Conservation (phyloP, 75 land plant species). For the Chamaecyparis obtusa region DNA sequence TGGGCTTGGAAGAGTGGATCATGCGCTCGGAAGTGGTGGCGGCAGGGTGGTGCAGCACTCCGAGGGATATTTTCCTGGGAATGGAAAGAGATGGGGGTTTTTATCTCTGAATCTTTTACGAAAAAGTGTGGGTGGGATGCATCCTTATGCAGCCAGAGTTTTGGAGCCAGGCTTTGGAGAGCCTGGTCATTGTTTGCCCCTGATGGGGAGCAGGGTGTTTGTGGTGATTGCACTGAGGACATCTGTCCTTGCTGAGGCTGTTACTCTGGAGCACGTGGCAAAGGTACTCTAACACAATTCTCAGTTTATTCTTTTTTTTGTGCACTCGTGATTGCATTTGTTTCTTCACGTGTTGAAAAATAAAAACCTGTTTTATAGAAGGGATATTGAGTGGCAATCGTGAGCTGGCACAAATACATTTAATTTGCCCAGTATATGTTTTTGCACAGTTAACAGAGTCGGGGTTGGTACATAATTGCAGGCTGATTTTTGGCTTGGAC, state of each 20-base stretch:
- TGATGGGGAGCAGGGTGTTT: conserved; percentile 81
- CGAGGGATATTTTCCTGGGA: conserved; percentile 42
- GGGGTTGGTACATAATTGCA: too few species aligned
- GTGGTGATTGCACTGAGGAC: conserved; percentile 78
- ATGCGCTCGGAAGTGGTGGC: conserved; percentile 84
- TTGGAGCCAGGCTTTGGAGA: conserved; percentile 97
- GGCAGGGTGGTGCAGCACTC: conserved; percentile 85
- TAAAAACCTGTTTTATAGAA: background rate
- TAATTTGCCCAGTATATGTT: too few species aligned
- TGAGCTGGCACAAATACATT: too few species aligned
- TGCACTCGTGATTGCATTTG: background rate
- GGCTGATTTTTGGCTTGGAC: too few species aligned
- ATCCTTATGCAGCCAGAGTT: conserved; percentile 58
- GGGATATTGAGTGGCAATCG: background rate
- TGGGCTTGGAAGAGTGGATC: conserved; percentile 90
- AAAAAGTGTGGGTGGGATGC: conserved; percentile 14
- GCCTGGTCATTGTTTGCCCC: conserved; percentile 91
- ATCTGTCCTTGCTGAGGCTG: conserved; percentile 71
- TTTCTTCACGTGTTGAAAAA: background rate
- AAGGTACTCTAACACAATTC: conserved; percentile 50
- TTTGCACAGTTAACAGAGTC: too few species aligned
- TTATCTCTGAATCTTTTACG: background rate
- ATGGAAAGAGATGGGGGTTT: conserved; percentile 20
- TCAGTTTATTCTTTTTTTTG: background rate
- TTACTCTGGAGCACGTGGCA: conserved; percentile 94